A percentile compares a stretch with the other conserved stretches of the same genome.
Conservation (phyloP, 805 yeast species). For the Yarrowia divulgata region DNA sequence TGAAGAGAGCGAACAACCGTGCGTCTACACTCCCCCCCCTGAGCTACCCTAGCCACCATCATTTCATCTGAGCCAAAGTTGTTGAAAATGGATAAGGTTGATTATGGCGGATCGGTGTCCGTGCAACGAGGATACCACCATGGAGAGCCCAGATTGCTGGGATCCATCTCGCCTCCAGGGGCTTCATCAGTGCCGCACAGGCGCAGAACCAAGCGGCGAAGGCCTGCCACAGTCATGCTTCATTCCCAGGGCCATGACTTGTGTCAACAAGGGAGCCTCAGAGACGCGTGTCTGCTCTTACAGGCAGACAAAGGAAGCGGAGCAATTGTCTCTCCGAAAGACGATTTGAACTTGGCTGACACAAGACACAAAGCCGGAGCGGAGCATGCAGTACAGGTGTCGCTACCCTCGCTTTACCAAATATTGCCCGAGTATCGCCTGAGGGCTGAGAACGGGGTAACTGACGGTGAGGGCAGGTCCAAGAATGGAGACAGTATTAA, state of each 20-base stretch:
- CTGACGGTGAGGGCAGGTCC: constrained; percentile 38
- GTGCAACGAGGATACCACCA: constrained; percentile 33
- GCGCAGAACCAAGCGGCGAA: background rate
- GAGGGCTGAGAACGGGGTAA: constrained; percentile 38
- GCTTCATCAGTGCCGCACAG: background rate
- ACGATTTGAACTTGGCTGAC: constrained; percentile 34
- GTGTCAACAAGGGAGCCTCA: constrained; percentile 22
- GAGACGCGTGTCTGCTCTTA: constrained; percentile 15
- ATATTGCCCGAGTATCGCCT: constrained; percentile 39
- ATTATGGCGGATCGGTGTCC: constrained; percentile 18
- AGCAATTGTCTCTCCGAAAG: constrained; percentile 31
- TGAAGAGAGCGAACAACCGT: background rate
- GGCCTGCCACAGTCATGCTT: constrained; percentile 12
- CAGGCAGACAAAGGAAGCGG: constrained; percentile 34
- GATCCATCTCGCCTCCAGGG: background rate
- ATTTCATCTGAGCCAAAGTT: constrained; percentile 26
- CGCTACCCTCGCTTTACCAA: constrained; percentile 37
- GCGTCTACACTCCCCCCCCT: constrained; percentile 5
- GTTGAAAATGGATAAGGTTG: constrained; percentile 35
- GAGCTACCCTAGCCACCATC: constrained; percentile 31
- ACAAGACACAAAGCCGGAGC: constrained; percentile 35
- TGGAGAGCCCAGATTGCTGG: background rate
- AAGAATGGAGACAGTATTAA: constrained; percentile 35
- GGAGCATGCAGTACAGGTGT: constrained; percentile 36
- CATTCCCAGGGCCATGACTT: constrained; percentile 13